Evolutionary conservation across 1,284 basidiomycete species (phyloP), one percentile per base, ranked within the genome.

Genomic region (Leccinum griseonigrum): DNA sequence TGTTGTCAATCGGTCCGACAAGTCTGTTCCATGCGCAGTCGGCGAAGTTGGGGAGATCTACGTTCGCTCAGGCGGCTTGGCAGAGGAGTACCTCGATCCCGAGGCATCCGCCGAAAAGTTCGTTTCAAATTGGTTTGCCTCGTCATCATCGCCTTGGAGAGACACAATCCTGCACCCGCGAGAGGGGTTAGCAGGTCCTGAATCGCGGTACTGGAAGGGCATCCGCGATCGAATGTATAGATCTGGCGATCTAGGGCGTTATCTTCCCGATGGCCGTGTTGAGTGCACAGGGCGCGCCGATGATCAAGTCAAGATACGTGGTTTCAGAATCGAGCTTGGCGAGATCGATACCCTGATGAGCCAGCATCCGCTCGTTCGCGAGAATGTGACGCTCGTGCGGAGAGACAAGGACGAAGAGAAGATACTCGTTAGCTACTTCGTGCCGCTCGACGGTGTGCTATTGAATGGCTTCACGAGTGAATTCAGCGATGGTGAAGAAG

Each of bases 321-420:
- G 97, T 7, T 99, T 99, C 88, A 85, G 97, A 38, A 99, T 99
- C 74, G 97, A 99, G 78, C 85, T 99, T 6, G 97, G 97, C 18
- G 97, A 99, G 78, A 98, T 99, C 68, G 97, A 99, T 75, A 98
- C 94, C 1, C 90, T 98, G 77, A 86, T 99, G 46, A 94, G 92
- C 68, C 90, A 95, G 70, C 97, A 99, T 75, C 92, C 94, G 6
- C 85, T 95, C 22, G 89, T 99, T 3, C 83, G 97, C 11, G 97
- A 98, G 79, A 99, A 99, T 72, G 95, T 99, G 58, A 99, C 97
- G 1, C 83, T 99, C 55, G 96, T 99, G 29, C 82, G 97, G 71
- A 84, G 97, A 74, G 97, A 99, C 80, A 99, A 99, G 81, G 95
- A 99, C 77, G 97, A 99, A 77, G 97, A 99, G 79, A 99, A 99